Percentiles rank a stretch among this genome's conserved stretches.
Evolutionary conservation across 495 filamentous ascomycete genomes (phyloP).

Genomic region (Penicillium chermesinum): DNA sequence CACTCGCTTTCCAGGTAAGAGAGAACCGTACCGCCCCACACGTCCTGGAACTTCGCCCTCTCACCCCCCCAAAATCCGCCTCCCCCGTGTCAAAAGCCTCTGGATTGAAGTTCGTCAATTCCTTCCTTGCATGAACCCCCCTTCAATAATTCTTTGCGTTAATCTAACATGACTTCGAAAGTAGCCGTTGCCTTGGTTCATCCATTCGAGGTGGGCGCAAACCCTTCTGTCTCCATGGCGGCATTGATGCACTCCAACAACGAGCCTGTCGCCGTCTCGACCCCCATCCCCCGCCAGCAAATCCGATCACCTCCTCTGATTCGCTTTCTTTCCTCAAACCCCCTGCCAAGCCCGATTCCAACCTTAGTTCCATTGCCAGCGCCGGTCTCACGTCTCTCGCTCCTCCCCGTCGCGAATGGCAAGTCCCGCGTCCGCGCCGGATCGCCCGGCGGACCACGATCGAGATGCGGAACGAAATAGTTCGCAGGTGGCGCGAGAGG

Average conservation of each 20-base stretch:
- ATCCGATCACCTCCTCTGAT: constrained; percentile 30
- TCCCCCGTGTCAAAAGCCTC: constrained; percentile 8
- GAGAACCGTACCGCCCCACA: constrained; percentile 33
- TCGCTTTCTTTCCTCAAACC: constrained; percentile 32
- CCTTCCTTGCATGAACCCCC: constrained; percentile 3
- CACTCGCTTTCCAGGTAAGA: constrained; percentile 38
- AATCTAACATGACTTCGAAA: constrained; percentile 60
- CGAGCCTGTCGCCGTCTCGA: constrained; percentile 41
- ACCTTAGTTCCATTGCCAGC: constrained; percentile 42
- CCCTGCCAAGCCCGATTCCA: constrained; percentile 38
- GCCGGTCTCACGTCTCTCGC: constrained; percentile 43
- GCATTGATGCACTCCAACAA: constrained; percentile 44
- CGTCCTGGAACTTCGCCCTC: constrained; percentile 25
- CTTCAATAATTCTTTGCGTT: constrained; percentile 11
- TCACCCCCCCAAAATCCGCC: constrained; percentile 7
- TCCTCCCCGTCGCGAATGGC: constrained; percentile 34
- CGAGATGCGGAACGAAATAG: constrained; percentile 36
- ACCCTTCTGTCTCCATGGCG: constrained; percentile 41
- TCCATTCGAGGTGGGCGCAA: constrained; percentile 33
- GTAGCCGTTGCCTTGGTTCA: constrained; percentile 58
- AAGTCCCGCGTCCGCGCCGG: constrained; percentile 24
- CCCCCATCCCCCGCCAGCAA: constrained; percentile 28
- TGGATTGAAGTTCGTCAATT: constrained; percentile 19
- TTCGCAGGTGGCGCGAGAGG: constrained; percentile 42
- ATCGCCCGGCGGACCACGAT: constrained; percentile 32